Conservation (phyloP, 2,329 filamentous ascomycete genomes). For the Fusarium cyanostomum region DNA sequence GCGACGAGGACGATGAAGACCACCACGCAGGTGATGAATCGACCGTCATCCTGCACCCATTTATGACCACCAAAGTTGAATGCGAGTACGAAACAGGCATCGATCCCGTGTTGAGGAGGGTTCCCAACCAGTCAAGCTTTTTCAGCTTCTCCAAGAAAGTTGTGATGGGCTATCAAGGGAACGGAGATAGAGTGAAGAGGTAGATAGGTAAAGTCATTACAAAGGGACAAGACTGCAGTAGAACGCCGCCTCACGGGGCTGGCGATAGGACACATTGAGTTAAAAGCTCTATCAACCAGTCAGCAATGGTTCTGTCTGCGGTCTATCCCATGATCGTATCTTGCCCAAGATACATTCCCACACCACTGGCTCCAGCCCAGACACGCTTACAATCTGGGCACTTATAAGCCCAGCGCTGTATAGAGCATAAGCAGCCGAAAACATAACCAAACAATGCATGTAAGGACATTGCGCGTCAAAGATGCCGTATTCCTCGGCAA, state of each 20-base stretch:
- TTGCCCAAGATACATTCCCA: conserved; percentile 36
- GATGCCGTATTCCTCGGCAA: conserved; percentile 27
- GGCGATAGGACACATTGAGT: conserved; percentile 14
- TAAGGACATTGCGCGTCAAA: conserved; percentile 58
- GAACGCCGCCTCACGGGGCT: conserved; percentile 45
- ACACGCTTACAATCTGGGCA: conserved; percentile 58
- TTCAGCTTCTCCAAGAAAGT: conserved; percentile 42
- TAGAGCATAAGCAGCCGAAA: conserved; percentile 46
- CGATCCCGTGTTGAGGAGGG: conserved; percentile 53
- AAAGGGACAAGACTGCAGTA: conserved; percentile 65
- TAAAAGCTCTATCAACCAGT: conserved; percentile 16
- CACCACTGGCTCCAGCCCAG: conserved; percentile 54
- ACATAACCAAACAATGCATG: conserved; percentile 38
- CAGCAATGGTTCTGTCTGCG: not conserved
- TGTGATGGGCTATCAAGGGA: conserved; percentile 35
- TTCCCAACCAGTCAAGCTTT: conserved; percentile 57
- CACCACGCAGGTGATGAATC: conserved; percentile 56
- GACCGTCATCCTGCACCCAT: conserved; percentile 57
- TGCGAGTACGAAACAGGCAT: conserved; percentile 54
- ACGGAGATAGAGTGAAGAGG: conserved; percentile 43
- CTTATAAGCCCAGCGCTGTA: conserved; percentile 57
- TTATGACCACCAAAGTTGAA: conserved; percentile 59
- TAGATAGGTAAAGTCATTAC: conserved; percentile 45
- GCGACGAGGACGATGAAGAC: conserved; percentile 50
- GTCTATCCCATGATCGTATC: not conserved